Percentiles rank a stretch among this genome's conserved stretches.
Conservation (phyloP, 345 rosid species). For the Eucalyptus dawsonii region DNA sequence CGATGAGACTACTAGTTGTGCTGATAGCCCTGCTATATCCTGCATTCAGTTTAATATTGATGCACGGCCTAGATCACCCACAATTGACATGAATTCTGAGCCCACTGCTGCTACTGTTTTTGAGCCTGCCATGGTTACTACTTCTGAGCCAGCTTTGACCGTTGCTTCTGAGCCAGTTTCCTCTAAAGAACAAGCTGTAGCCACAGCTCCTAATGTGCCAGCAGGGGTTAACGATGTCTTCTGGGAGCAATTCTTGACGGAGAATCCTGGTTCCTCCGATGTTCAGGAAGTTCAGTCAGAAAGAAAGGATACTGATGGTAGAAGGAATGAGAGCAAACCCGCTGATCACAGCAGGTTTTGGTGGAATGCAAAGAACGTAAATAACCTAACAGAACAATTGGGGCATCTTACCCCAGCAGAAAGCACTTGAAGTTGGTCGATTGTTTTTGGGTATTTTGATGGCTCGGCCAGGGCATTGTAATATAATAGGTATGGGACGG, state of each 20-base stretch:
- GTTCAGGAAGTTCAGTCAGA: constrained; percentile 66
- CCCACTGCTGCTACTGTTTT: constrained; percentile 1
- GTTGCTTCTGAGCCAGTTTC: constrained; percentile 17
- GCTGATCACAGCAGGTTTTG: constrained; percentile 42
- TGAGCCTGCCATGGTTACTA: background rate
- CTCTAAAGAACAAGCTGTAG: constrained; percentile 12
- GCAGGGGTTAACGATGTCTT: constrained; percentile 81
- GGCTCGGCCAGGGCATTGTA: background rate
- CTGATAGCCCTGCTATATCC: constrained; percentile 51
- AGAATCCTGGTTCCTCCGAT: constrained; percentile 77
- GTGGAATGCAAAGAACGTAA: constrained; percentile 59
- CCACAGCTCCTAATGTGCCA: constrained; percentile 16
- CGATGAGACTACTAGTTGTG: constrained; percentile 69
- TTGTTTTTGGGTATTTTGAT: background rate
- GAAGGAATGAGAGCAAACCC: constrained; percentile 27
- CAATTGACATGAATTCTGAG: constrained; percentile 82
- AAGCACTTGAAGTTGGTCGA: constrained; percentile 30
- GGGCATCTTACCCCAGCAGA: constrained; percentile 80
- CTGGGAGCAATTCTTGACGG: constrained; percentile 96
- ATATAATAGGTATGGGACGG: background rate
- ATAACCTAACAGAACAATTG: constrained; percentile 68
- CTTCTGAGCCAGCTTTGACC: constrained; percentile 1
- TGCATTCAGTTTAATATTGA: constrained; percentile 39
- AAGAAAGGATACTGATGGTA: constrained; percentile 46
- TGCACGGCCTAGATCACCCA: constrained; percentile 34